Conservation (phyloP, 768 basidiomycete species). For the Strobilomyces dryophilus region DNA sequence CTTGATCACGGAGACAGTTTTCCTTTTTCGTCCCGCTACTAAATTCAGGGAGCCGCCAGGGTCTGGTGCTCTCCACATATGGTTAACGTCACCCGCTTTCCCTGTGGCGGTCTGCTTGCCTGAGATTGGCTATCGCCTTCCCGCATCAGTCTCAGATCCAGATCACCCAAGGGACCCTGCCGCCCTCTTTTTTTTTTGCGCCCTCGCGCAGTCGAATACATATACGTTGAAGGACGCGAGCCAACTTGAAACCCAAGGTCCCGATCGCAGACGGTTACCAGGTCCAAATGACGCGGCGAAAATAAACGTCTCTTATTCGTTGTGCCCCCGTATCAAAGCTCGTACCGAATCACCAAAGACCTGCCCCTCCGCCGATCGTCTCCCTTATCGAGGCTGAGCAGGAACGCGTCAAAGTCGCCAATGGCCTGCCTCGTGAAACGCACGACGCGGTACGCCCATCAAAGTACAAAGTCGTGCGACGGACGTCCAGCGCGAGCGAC, state of each 20-base stretch:
- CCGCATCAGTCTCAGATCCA: not conserved
- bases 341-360: not conserved
- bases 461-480: too few species aligned
- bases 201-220: not conserved
- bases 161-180: too few species aligned
- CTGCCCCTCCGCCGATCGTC: too few species aligned
- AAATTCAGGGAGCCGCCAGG: not conserved
- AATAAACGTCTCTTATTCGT: not conserved
- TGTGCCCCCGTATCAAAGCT: not conserved
- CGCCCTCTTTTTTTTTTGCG: too few species aligned
- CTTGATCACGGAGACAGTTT: not conserved
- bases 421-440: too few species aligned
- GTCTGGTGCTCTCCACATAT: not conserved
- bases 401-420: too few species aligned
- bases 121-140: slow-evolving; percentile 9
- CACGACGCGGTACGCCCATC: too few species aligned
- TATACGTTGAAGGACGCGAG: not conserved
- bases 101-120: slow-evolving; percentile 7
- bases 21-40: slow-evolving; percentile 1
- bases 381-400: too few species aligned
- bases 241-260: slow-evolving; percentile 2
- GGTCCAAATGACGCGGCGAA: not conserved
- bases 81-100: slow-evolving; percentile 8
- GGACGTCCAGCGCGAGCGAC: too few species aligned
- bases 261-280: slow-evolving; percentile 11